Percentiles rank a stretch among this genome's conserved stretches.
Conservation (phyloP, 176 grass and related monocot species). For the Dendrocalamus sinicus region DNA sequence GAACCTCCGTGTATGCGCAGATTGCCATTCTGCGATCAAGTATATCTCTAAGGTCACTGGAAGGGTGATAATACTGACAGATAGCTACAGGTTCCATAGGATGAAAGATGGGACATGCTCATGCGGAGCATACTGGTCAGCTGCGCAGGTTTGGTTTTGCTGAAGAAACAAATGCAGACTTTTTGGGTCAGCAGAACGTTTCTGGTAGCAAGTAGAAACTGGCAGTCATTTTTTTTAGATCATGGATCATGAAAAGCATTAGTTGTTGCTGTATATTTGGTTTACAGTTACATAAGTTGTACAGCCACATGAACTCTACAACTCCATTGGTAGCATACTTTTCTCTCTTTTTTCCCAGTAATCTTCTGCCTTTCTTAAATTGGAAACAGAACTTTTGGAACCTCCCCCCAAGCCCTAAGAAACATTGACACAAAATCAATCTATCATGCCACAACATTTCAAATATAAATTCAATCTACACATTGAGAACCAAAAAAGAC, state of each 20-base stretch:
- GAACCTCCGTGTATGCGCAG: constrained; percentile 78
- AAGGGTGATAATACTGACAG: constrained; percentile 74
- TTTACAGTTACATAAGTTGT: background rate
- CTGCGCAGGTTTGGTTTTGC: background rate
- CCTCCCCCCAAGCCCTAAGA: background rate
- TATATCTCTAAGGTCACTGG: constrained; percentile 72
- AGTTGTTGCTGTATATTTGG: background rate
- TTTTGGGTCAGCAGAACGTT: background rate
- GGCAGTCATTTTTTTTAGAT: constrained; percentile 9
- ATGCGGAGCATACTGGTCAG: constrained; percentile 70
- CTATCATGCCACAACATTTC: too few relatives aligned
- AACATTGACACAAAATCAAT: too few relatives aligned
- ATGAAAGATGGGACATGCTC: constrained; percentile 74
- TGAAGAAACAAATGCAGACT: background rate
- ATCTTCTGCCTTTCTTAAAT: background rate
- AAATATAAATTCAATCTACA: too few relatives aligned
- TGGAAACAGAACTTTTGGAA: background rate
- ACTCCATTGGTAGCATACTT: background rate
- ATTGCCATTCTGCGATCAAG: constrained; percentile 79
- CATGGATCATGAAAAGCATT: constrained; percentile 14
- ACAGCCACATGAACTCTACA: background rate
- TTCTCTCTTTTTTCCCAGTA: too few relatives aligned
- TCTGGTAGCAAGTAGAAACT: background rate
- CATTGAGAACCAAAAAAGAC: too few relatives aligned
- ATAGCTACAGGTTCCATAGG: constrained; percentile 87